These are phyloP conservation scores for Phytopythium mirpurense DNA, from an alignment of 352 stramenopile genomes.

Conservation along the genomic window DNA sequence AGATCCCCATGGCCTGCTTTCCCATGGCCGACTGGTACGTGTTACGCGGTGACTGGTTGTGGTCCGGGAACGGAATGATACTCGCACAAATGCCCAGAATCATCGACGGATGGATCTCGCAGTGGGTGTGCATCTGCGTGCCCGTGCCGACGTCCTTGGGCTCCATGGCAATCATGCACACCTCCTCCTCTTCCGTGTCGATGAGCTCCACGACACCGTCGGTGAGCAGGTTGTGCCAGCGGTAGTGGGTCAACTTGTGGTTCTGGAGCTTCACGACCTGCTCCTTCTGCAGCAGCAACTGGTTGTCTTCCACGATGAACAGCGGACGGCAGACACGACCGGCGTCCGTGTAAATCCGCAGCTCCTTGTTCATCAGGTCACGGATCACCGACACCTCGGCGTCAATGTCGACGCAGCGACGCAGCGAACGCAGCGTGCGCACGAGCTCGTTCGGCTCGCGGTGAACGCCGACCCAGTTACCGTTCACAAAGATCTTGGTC, in stretches of 20 bases:
- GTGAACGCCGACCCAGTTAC: constrained; percentile 99
- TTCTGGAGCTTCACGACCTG: constrained; percentile 96
- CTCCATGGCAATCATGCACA: constrained; percentile 99
- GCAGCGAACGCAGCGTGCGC: constrained; percentile 91
- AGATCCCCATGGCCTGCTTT: constrained; percentile 99
- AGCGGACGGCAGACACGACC: constrained; percentile 97
- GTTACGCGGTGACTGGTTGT: constrained; percentile 99
- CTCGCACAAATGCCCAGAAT: constrained; percentile 99
- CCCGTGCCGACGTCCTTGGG: constrained; percentile 90
- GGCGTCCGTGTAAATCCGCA: constrained; percentile 99
- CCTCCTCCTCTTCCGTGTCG: constrained; percentile 99
- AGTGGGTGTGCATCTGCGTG: constrained; percentile 98
- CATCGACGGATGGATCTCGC: constrained; percentile 99
- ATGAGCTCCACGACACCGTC: constrained; percentile 97
- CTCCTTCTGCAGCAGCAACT: constrained; percentile 95
- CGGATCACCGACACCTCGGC: constrained; percentile 98
- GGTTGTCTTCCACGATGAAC: constrained; percentile 98
- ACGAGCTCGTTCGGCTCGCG: constrained; percentile 96
- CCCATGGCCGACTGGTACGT: constrained; percentile 99
- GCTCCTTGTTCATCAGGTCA: constrained; percentile 97
- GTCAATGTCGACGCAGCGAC: constrained; percentile 97
- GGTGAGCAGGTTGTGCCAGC: constrained; percentile 86
- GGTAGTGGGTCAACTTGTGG: constrained; percentile 86
- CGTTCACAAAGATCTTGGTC: constrained; percentile 99
- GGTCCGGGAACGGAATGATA: constrained; percentile 99